These are phyloP conservation scores for Pestalotiopsis sp. DNA, from an alignment of 2,329 filamentous ascomycete genomes.

Conservation along the genomic window DNA sequence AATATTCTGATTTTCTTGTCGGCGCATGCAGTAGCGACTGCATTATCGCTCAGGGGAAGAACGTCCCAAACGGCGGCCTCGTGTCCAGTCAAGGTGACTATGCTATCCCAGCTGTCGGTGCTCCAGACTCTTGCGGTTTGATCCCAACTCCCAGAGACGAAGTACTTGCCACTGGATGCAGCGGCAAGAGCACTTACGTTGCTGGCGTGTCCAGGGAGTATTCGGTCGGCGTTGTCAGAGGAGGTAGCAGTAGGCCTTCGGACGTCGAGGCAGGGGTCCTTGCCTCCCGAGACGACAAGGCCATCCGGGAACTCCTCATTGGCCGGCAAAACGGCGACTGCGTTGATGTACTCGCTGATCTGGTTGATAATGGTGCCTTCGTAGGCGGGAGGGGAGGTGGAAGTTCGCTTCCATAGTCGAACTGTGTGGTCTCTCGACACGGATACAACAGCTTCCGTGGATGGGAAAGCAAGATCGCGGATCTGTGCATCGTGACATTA, in stretches of 20 bases:
- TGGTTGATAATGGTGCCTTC: slow-evolving; percentile 79
- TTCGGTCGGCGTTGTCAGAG: slow-evolving; percentile 78
- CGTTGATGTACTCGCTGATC: slow-evolving; percentile 86
- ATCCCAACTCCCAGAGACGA: slow-evolving; percentile 96
- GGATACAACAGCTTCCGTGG: slow-evolving; percentile 73
- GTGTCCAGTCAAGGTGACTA: slow-evolving; percentile 74
- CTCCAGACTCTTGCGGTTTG: slow-evolving; percentile 84
- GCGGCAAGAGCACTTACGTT: slow-evolving; percentile 90
- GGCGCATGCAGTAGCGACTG: slow-evolving; percentile 87
- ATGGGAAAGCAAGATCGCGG: slow-evolving; percentile 80
- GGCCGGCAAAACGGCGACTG: slow-evolving; percentile 75
- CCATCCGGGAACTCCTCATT: slow-evolving; percentile 73
- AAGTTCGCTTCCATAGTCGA: slow-evolving; percentile 76
- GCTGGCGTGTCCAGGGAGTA: slow-evolving; percentile 82
- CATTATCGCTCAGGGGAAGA: slow-evolving; percentile 76
- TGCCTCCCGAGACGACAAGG: slow-evolving; percentile 83
- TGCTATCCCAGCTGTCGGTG: slow-evolving; percentile 81
- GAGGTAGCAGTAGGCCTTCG: slow-evolving; percentile 69
- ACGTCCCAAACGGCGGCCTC: slow-evolving; percentile 86
- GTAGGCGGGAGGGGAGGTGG: slow-evolving; percentile 68
- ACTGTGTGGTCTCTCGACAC: slow-evolving; percentile 92
- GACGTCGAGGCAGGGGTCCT: slow-evolving; percentile 92
- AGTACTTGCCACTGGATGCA: slow-evolving; percentile 68
- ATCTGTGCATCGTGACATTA: slow-evolving; percentile 59
- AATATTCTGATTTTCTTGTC: slow-evolving; percentile 90